phyloP scores from a whole-genome alignment of 345 rosid species.

The Linum tenue region DNA sequence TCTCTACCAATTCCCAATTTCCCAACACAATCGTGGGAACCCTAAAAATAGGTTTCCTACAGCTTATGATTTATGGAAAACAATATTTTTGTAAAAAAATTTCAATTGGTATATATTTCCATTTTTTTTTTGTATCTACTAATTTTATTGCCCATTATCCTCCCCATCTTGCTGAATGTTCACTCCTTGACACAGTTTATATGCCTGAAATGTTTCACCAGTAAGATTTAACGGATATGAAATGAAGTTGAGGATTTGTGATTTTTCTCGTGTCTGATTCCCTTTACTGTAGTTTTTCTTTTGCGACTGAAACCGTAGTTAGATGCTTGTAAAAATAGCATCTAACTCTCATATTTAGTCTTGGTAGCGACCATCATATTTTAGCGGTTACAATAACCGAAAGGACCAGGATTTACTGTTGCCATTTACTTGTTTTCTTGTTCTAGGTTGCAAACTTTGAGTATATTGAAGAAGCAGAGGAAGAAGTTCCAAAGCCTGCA shows the following conservation, averaged over 20 bases:
- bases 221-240: neutral
- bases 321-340: neutral
- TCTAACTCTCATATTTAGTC: neutral
- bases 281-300: neutral
- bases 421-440: constrained; percentile 9
- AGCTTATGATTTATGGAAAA: too few species aligned
- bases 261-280: neutral
- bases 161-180: too few species aligned
- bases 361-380: neutral
- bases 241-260: neutral
- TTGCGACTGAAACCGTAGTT: too few species aligned
- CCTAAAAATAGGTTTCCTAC: too few species aligned
- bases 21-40: too few species aligned
- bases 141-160: too few species aligned
- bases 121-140: too few species aligned
- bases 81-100: too few species aligned
- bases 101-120: too few species aligned
- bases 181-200: too few species aligned
- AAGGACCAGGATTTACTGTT: neutral
- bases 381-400: neutral
- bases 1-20: too few species aligned
- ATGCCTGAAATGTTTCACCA: too few species aligned
- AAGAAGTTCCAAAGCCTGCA: constrained; percentile 49
- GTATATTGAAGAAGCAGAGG: constrained; percentile 71
- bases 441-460: constrained; percentile 93